A percentile compares a stretch with the other conserved stretches of the same genome.
phyloP scores from a whole-genome alignment of 352 stramenopile species.

The Globisporangium sylvaticum region DNA sequence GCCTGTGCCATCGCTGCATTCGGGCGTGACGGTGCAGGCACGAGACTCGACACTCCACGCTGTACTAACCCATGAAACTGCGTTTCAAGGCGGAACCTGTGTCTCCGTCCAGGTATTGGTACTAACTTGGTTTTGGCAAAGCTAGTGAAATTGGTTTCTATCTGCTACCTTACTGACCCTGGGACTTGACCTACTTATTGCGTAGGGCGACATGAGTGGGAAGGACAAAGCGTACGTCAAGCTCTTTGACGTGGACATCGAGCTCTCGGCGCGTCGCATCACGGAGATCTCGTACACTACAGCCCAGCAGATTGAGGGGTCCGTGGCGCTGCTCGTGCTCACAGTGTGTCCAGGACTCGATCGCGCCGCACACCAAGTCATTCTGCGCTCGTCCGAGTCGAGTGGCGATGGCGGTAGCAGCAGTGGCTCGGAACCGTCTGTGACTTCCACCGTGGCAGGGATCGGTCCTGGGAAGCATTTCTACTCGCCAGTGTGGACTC shows the following conservation, averaged over 20 bases:
- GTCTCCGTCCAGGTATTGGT: conserved; percentile 25
- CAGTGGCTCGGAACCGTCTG: conserved; percentile 4
- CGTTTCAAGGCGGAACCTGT: conserved; percentile 35
- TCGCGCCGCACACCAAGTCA: conserved; percentile 34
- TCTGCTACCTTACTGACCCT: neutral
- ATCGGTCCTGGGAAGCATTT: conserved; percentile 30
- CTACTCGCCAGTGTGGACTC: conserved; percentile 25
- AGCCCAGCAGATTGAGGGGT: conserved; percentile 23
- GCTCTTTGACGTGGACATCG: conserved; percentile 39
- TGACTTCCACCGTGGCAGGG: conserved; percentile 26
- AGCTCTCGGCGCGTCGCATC: conserved; percentile 30
- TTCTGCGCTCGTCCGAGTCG: conserved; percentile 29
- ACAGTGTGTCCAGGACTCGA: conserved; percentile 37
- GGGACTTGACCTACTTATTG: neutral
- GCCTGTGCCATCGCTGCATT: conserved; percentile 24
- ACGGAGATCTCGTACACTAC: conserved; percentile 39
- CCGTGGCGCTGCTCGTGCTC: conserved; percentile 31
- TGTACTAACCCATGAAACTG: conserved; percentile 23
- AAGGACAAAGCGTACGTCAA: conserved; percentile 39
- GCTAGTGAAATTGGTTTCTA: neutral
- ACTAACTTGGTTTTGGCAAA: neutral
- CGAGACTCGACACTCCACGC: conserved; percentile 25
- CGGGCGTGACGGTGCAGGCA: conserved; percentile 21
- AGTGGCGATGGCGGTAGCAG: conserved; percentile 13
- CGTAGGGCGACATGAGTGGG: conserved; percentile 25